Evolutionary conservation across 1,139 yeast genomes (phyloP), one percentile per base, ranked within the genome.

Genomic region (Yamadazyma conglobata): DNA sequence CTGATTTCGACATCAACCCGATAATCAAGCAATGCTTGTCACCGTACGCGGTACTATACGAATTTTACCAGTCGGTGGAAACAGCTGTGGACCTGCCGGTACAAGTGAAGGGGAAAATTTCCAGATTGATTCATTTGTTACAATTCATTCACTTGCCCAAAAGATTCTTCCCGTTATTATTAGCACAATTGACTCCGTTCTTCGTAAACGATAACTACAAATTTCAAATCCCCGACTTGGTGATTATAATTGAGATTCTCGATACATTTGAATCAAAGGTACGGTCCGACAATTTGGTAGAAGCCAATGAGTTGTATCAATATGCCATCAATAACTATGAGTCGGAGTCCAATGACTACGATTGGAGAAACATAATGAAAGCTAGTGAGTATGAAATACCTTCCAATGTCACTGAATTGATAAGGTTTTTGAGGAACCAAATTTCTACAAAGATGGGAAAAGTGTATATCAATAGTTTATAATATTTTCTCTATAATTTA

Each of bases 31-130:
- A 82, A 52, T 71, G 83, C 26, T 55, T 83, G 30, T 64, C 91
- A 0, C 93, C 93, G 17, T 81, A 80, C 49, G 89, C 86, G 1
- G 80, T 82, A 1, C 57, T 83, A 28, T 64, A 60, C 33, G 74
- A 70, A 39, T 77, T 68, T 43, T 70, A 68, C 51, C 52, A 56
- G 13, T 49, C 58, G 3, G 50, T 54, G 15, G 48, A 54, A 28
- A 35, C 57, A 45, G 10, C 44, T 49, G 25, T 49, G 44, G 37
- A 49, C 40, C 38, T 46, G 38, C 14, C 32, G 61, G 57, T 41
- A 6, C 23, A 28, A 7, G 44, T 39, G 9, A 42, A 41, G 28
- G 34, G 34, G 18, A 37, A 41, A 17, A 38, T 62, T 9, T 58
- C 69, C 2, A 51, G 52, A 35, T 50, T 85, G 25, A 54, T 77